Percentiles rank a stretch among this genome's conserved stretches.
These are phyloP conservation scores for Trichoderma sp. DNA, from an alignment of 2,329 filamentous ascomycete genomes.

Conservation along the genomic window DNA sequence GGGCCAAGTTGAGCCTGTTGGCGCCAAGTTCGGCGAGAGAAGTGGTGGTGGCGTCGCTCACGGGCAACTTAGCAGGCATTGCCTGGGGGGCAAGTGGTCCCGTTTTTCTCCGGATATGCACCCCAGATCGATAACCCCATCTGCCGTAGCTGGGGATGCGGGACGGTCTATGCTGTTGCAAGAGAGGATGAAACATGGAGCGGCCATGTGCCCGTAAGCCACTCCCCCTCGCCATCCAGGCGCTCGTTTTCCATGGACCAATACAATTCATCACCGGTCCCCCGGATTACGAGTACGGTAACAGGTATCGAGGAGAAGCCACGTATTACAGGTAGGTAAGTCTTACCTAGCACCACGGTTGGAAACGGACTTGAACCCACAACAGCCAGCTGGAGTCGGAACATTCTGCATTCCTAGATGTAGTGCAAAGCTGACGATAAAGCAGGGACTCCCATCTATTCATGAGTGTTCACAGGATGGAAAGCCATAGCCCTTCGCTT, in stretches of 20 bases:
- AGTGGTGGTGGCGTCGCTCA: background rate
- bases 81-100: background rate
- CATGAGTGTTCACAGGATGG: background rate
- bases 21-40: background rate
- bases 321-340: background rate
- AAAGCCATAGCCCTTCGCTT: background rate
- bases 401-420: background rate
- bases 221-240: background rate
- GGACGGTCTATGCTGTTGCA: too few species aligned
- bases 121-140: slow-evolving; percentile 12
- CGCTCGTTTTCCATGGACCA: background rate
- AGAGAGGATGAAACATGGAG: background rate
- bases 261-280: background rate
- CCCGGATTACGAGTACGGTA: background rate
- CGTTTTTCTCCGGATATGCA: background rate
- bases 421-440: background rate
- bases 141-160: background rate
- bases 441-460: background rate
- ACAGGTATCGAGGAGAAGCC: background rate
- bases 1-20: background rate
- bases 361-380: background rate
- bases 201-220: background rate
- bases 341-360: background rate
- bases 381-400: background rate
- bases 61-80: background rate